Conservation (phyloP, 2,329 filamentous ascomycete genomes). For the Pseudopyricularia javanii region DNA sequence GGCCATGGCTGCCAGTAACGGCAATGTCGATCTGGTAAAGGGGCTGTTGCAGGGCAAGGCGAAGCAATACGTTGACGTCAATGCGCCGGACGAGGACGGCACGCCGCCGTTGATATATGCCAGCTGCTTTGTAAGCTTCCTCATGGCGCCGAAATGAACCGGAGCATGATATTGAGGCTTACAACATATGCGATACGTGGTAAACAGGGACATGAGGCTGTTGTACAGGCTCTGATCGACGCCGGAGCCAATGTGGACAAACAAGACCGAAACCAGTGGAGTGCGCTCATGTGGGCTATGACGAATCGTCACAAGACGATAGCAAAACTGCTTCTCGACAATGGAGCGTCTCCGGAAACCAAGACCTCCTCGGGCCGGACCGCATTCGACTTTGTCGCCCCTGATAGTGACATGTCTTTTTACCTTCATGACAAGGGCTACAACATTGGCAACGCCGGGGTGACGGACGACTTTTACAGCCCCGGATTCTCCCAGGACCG, state of each 20-base stretch:
- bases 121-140: constrained; percentile 71
- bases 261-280: constrained; percentile 96
- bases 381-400: constrained; percentile 89
- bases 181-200: background rate
- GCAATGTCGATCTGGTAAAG: constrained; percentile 70
- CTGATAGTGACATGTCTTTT: constrained; percentile 91
- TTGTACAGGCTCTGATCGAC: constrained; percentile 72
- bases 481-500: constrained; percentile 83
- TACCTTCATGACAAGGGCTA: constrained; percentile 94
- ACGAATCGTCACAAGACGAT: constrained; percentile 96
- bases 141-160: constrained; percentile 7
- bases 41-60: constrained; percentile 65
- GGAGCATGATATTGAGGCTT: background rate
- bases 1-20: constrained; percentile 94
- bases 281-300: constrained; percentile 98
- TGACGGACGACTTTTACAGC: constrained; percentile 85
- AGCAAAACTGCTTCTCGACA: constrained; percentile 81
- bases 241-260: constrained; percentile 82
- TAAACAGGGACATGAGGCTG: constrained; percentile 74
- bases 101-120: constrained; percentile 96
- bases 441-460: constrained; percentile 66
- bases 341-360: constrained; percentile 88
- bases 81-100: constrained; percentile 84
- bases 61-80: constrained; percentile 67
- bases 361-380: constrained; percentile 90